Evolutionary conservation across 805 yeast species (phyloP), one percentile per base, ranked within the genome.

Genomic region (Cyberlindnera suaveolens): DNA sequence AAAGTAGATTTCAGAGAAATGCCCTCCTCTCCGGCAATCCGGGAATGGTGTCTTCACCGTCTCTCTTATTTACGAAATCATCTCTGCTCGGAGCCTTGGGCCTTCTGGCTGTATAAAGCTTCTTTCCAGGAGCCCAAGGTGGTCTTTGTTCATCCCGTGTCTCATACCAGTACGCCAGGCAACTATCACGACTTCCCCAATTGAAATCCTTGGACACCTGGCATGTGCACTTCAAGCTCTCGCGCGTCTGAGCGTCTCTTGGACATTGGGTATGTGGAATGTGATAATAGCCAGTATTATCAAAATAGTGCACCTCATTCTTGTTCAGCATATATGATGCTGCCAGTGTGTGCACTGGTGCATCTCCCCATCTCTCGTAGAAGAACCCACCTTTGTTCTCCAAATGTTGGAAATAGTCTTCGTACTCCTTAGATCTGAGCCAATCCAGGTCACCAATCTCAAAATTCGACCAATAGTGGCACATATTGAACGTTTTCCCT

Each of bases 321-420:
- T 70, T 69, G 47, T 77, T 72, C 40, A 81, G 61, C 54, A 84
- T 70, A 38, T 82, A 64, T 2, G 88, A 65, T 3, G 78, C 85
- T 5, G 85, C 95, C 40, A 86, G 72, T 1, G 95, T 77, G 64
- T 86, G 95, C n/a, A 86, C 77, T 4, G 95, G 95, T 0, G 95
- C 96, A 64, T 87, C 96, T 17, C 96, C 96, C 95, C 96, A 87
- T 51, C 96, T 72, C 65, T 87, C 93, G 58, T 85, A 84, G 61
- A 77, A 85, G 60, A 85, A 85, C 1, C 95, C 95, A 44, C 95
- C 95, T 3, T 75, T 60, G 38, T 62, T 46, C 58, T 85, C 95
- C 36, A 85, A 66, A 57, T 66, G 66, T 18, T 82, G 68, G 58
- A 85, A 85, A 63, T 74, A 83, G 8, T 72, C 67, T 36, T 70